Evolutionary conservation across 441 rosid genomes (phyloP).

Genomic region (Geranium incanum): DNA sequence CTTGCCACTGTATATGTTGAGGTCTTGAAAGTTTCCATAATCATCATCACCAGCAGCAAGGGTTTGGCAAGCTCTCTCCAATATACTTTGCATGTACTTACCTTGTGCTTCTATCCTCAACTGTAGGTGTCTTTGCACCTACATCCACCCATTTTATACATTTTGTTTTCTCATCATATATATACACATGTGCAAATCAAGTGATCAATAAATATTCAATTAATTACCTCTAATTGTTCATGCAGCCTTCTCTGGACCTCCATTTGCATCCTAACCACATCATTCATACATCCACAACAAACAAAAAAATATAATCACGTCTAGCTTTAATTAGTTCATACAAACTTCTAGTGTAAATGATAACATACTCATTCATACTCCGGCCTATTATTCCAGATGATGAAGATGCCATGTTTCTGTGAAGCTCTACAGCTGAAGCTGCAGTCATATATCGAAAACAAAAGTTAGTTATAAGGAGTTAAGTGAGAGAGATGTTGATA

Average conservation of each 20-base stretch:
- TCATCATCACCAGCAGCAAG: constrained; percentile 29
- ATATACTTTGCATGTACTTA: constrained; percentile 88
- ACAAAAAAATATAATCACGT: constrained; percentile 26
- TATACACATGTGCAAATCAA: background rate
- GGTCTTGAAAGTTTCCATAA: background rate
- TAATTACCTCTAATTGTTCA: constrained; percentile 84
- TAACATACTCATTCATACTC: constrained; percentile 87
- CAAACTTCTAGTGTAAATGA: too few species aligned
- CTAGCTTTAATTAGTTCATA: too few species aligned
- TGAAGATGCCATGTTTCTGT: constrained; percentile 70
- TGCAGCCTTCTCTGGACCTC: constrained; percentile 97
- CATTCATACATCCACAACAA: constrained; percentile 22
- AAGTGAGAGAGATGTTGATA: background rate
- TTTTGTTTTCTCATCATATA: too few species aligned
- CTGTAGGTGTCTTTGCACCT: constrained; percentile 96
- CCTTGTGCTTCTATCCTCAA: constrained; percentile 98
- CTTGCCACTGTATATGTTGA: background rate
- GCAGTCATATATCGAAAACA: constrained; percentile 18
- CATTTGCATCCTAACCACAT: constrained; percentile 91
- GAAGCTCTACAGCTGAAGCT: constrained; percentile 78
- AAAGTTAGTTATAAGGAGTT: too few species aligned
- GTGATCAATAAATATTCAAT: background rate
- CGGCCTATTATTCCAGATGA: constrained; percentile 83
- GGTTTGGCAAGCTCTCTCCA: constrained; percentile 92
- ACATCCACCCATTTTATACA: background rate